Conservation (phyloP, 1,284 basidiomycete genomes). For the Sporisorium graminicola region DNA sequence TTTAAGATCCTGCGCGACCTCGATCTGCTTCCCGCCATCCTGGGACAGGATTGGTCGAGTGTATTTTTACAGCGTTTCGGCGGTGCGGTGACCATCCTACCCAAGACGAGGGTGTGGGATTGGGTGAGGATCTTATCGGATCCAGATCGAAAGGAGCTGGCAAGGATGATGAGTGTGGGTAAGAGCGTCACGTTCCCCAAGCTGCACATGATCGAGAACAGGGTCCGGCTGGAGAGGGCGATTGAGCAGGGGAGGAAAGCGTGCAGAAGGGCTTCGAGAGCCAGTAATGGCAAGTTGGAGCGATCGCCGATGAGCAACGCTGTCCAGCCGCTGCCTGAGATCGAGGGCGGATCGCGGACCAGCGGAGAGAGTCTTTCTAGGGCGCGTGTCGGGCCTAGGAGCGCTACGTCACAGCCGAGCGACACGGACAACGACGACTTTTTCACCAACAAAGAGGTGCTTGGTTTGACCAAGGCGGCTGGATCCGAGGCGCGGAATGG, state of each 20-base stretch:
- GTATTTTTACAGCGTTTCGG: conserved; percentile 66
- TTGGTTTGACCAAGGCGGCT: conserved; percentile 27
- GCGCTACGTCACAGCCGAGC: conserved; percentile 23
- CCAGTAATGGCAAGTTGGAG: conserved; percentile 10
- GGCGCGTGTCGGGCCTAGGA: conserved; percentile 11
- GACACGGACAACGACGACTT: conserved; percentile 53
- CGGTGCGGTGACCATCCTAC: conserved; percentile 67
- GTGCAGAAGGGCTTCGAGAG: conserved; percentile 37
- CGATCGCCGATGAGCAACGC: conserved; percentile 9
- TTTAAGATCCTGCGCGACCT: conserved; percentile 68
- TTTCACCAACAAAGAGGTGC: conserved; percentile 37
- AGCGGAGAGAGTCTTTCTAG: conserved; percentile 28
- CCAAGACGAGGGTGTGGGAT: conserved; percentile 63
- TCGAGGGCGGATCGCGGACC: conserved; percentile 29
- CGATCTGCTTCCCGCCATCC: conserved; percentile 62
- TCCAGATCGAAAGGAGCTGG: conserved; percentile 62
- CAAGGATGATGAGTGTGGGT: conserved; percentile 60
- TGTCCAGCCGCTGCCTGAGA: conserved; percentile 17
- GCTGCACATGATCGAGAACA: conserved; percentile 68
- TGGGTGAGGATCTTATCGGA: conserved; percentile 66
- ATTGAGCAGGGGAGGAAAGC: conserved; percentile 58
- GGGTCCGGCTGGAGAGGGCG: conserved; percentile 62
- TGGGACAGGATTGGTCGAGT: conserved; percentile 66
- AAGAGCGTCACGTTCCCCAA: conserved; percentile 66
- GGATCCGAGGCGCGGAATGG: conserved; percentile 15